phyloP scores from a whole-genome alignment of 257 asterid species.

The Ocimum tenuiflorum region DNA sequence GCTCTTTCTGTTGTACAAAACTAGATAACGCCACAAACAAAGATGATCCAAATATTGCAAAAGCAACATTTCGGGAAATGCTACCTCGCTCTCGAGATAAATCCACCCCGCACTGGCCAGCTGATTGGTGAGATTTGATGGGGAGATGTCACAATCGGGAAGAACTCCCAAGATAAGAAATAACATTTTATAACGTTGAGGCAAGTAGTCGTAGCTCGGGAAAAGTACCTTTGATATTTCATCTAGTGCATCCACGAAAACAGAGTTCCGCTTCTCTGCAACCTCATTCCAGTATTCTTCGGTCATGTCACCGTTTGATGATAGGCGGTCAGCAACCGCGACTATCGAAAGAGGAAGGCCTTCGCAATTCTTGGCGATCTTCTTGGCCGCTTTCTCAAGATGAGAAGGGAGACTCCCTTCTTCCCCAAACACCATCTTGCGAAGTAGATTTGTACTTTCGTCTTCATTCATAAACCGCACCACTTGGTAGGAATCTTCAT shows the following conservation, averaged over 20 bases:
- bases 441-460: not conserved
- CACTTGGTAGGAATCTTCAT: not conserved
- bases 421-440: not conserved
- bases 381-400: not conserved
- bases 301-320: not conserved
- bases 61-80: too few species aligned
- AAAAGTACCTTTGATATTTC: too few species aligned
- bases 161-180: not conserved
- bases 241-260: not conserved
- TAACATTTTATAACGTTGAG: not conserved
- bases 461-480: not conserved
- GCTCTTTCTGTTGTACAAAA: too few species aligned
- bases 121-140: not conserved
- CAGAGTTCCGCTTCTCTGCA: not conserved
- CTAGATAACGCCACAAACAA: not conserved
- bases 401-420: not conserved
- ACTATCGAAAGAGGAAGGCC: constrained; percentile 24
- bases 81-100: too few species aligned
- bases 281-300: not conserved
- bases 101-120: not conserved
- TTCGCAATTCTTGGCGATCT: not conserved
- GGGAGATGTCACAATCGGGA: not conserved
- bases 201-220: not conserved
- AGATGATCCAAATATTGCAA: not conserved
- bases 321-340: constrained; percentile 11